Evolutionary conservation across 257 asterid genomes (phyloP).

Genomic region (Scutellaria galericulata): DNA sequence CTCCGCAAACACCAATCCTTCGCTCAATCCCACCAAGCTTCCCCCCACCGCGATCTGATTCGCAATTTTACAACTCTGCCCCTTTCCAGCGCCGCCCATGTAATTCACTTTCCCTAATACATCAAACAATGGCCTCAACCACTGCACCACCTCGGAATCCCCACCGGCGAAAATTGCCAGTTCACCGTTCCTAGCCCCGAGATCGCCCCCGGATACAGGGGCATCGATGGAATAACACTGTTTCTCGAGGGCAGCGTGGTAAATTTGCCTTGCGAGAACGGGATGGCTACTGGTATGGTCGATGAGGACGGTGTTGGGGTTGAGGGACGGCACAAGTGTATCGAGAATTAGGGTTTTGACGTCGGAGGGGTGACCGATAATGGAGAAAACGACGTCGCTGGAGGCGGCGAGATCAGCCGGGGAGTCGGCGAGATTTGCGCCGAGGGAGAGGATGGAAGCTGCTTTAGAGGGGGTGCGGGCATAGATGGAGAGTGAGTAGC

Average conservation of each 20-base stretch:
- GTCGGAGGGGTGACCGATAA: conserved; percentile 92
- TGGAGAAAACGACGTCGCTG: conserved; percentile 70
- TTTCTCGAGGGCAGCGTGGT: conserved; percentile 50
- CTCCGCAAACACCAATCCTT: conserved; percentile 82
- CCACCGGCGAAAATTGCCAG: conserved; percentile 82
- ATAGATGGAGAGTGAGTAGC: conserved; percentile 70
- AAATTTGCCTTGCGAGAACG: conserved; percentile 55
- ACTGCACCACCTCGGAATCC: conserved; percentile 56
- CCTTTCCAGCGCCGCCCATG: conserved; percentile 79
- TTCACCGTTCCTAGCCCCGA: conserved; percentile 76
- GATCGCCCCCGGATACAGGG: conserved; percentile 89
- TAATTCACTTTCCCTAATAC: conserved; percentile 64
- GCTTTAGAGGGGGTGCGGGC: conserved; percentile 74
- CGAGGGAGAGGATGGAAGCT: conserved; percentile 60
- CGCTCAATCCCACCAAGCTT: conserved; percentile 76
- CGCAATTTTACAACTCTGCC: conserved; percentile 84
- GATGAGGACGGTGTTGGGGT: conserved; percentile 56
- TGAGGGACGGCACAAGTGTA: conserved; percentile 54
- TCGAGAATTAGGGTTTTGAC: conserved; percentile 67
- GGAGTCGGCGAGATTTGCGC: conserved; percentile 63
- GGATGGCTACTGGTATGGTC: conserved; percentile 92
- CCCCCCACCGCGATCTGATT: conserved; percentile 78
- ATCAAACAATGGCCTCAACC: conserved; percentile 77
- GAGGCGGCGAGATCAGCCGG: conserved; percentile 55
- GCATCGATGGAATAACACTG: conserved; percentile 67